phyloP scores from a whole-genome alignment of 176 grass and related monocot species.

The Chrysopogon serrulatus region DNA sequence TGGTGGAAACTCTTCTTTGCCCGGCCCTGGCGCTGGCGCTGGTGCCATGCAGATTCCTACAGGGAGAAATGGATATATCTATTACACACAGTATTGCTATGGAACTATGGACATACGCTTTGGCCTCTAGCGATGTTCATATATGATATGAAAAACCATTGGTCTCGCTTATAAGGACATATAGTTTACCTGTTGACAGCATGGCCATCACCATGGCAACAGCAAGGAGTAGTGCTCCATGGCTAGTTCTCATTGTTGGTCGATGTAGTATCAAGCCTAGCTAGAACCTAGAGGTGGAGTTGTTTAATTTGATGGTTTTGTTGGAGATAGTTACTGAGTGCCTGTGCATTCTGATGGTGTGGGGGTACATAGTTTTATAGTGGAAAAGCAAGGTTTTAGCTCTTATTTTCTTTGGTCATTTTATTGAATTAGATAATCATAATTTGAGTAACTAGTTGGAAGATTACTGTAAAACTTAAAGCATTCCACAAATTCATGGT shows the following conservation, averaged over 20 bases:
- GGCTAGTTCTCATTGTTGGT: not conserved
- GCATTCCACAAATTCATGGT: not conserved
- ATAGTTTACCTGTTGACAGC: not conserved
- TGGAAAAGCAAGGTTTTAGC: fast-evolving
- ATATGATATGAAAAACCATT: not conserved
- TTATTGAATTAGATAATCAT: not conserved
- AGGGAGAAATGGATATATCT: not conserved
- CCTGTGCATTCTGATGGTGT: not conserved
- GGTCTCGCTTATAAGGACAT: not conserved
- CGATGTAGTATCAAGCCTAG: not conserved
- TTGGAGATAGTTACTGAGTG: no score
- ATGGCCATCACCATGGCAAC: not conserved
- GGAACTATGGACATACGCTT: not conserved
- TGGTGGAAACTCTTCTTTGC: not conserved
- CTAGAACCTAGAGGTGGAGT: not conserved
- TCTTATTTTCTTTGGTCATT: not conserved
- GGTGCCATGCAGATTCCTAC: not conserved
- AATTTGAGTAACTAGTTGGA: not conserved
- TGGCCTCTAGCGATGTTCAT: not conserved
- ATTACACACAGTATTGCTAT: not conserved
- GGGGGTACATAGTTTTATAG: not conserved
- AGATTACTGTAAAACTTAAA: not conserved
- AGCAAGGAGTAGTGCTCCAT: not conserved
- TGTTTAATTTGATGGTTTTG: no score
- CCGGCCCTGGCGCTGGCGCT: not conserved